phyloP scores from a whole-genome alignment of 2,329 filamentous ascomycete species.

The Dothistroma pini region DNA sequence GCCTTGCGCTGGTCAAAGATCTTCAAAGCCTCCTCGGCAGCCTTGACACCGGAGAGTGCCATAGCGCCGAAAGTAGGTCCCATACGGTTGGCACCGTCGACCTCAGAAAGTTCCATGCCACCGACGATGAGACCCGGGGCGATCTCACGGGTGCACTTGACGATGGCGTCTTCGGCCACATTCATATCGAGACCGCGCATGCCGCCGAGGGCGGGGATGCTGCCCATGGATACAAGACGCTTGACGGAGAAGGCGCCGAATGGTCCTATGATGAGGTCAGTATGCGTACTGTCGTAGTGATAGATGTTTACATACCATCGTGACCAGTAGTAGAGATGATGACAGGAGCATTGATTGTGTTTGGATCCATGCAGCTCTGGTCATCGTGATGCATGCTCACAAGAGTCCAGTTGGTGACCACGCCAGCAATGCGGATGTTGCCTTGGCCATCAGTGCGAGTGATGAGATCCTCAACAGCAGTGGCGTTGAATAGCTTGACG shows the following conservation, averaged over 20 bases:
- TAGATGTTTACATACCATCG: constrained; percentile 52
- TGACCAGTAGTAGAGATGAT: constrained; percentile 89
- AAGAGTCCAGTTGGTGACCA: constrained; percentile 95
- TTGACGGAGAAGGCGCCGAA: constrained; percentile 91
- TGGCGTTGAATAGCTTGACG: constrained; percentile 95
- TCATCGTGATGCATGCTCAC: constrained; percentile 57
- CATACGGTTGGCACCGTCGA: constrained; percentile 73
- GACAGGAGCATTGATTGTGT: constrained; percentile 90
- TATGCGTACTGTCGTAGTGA: background rate
- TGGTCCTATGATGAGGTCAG: constrained; percentile 43
- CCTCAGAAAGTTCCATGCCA: constrained; percentile 88
- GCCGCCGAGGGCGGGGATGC: constrained; percentile 76
- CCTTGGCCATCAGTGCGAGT: constrained; percentile 60
- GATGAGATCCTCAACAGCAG: constrained; percentile 86
- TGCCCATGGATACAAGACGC: constrained; percentile 83
- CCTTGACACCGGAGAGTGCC: constrained; percentile 83
- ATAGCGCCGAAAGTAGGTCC: constrained; percentile 87
- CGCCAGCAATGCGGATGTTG: constrained; percentile 71
- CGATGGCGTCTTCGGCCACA: constrained; percentile 84
- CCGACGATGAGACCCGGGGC: constrained; percentile 87
- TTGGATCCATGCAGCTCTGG: constrained; percentile 94
- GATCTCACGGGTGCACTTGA: constrained; percentile 85
- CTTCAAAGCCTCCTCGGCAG: constrained; percentile 77
- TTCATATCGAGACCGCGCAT: constrained; percentile 96
- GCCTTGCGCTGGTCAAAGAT: constrained; percentile 74